A percentile compares a stretch with the other conserved stretches of the same genome.
phyloP scores from a whole-genome alignment of 1,139 yeast species.

The Pneumocystis canis region DNA sequence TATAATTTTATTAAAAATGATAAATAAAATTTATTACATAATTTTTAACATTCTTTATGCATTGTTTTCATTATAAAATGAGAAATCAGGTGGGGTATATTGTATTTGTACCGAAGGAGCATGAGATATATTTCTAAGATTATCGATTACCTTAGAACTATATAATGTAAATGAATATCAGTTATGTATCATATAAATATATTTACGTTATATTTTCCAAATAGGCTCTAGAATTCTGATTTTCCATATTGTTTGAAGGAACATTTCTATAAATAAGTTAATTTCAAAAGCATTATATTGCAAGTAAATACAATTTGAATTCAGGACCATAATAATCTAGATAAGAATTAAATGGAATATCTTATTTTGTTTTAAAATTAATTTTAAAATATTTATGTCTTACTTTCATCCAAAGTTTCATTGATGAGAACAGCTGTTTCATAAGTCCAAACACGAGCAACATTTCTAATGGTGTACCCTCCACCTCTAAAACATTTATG shows the following conservation, averaged over 20 bases:
- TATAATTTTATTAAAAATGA: not conserved
- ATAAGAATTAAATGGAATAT: slow-evolving; percentile 71
- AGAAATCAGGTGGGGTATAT: not conserved
- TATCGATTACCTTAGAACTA: slow-evolving; percentile 6
- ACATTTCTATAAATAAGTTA: not conserved
- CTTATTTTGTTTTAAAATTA: slow-evolving; percentile 47
- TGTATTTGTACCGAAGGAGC: slow-evolving; percentile 11
- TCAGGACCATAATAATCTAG: slow-evolving; percentile 45
- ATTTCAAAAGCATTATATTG: not conserved
- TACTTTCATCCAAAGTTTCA: slow-evolving; percentile 7
- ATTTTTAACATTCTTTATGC: not conserved
- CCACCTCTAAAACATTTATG: not conserved
- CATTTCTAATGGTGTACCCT: slow-evolving; percentile 53
- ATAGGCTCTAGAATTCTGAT: slow-evolving; percentile 6
- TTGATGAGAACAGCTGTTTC: slow-evolving; percentile 48
- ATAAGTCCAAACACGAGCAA: slow-evolving; percentile 68
- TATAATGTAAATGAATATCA: not conserved
- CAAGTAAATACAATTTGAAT: slow-evolving; percentile 15
- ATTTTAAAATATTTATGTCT: slow-evolving; percentile 23
- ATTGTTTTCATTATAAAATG: not conserved
- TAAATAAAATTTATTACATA: not conserved
- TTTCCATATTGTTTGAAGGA: slow-evolving; percentile 7
- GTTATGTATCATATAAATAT: not conserved
- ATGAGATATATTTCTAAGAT: slow-evolving; percentile 4
- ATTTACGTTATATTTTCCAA: slow-evolving; percentile 7